Evolutionary conservation across 2,329 filamentous ascomycete genomes (phyloP).

Genomic region (Pestalotiopsis sp.): DNA sequence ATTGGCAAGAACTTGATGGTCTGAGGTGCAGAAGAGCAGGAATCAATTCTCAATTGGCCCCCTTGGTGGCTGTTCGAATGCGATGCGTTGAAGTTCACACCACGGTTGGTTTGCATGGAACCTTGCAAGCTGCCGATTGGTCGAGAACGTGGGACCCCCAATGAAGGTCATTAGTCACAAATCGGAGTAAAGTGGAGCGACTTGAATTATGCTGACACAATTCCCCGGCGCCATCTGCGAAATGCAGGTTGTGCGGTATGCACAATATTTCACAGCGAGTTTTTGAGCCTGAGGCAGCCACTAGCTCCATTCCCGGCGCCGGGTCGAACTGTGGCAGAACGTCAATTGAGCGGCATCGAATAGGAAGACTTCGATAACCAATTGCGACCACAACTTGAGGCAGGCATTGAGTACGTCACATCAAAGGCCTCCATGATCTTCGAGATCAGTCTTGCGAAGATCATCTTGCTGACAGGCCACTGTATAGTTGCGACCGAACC

Average conservation of each 20-base stretch:
- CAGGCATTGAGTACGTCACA: conserved; percentile 13
- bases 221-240: background rate
- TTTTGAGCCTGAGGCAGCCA: conserved; percentile 1
- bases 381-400: conserved; percentile 8
- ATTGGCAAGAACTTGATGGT: background rate
- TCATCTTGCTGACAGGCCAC: background rate
- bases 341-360: background rate
- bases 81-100: background rate
- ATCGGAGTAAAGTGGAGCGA: background rate
- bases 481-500: conserved; percentile 14
- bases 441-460: no score
- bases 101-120: conserved; percentile 1
- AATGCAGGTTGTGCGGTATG: background rate
- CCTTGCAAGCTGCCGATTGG: background rate
- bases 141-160: background rate
- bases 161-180: background rate
- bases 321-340: background rate
- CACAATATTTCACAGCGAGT: background rate
- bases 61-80: background rate
- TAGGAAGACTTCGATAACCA: background rate
- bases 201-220: background rate
- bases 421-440: no score
- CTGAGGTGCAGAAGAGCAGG: background rate
- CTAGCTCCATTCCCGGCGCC: conserved; percentile 1
- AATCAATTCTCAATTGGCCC: background rate